Conservation (phyloP, 2,329 filamentous ascomycete genomes). For the Fusarium pilosicola region DNA sequence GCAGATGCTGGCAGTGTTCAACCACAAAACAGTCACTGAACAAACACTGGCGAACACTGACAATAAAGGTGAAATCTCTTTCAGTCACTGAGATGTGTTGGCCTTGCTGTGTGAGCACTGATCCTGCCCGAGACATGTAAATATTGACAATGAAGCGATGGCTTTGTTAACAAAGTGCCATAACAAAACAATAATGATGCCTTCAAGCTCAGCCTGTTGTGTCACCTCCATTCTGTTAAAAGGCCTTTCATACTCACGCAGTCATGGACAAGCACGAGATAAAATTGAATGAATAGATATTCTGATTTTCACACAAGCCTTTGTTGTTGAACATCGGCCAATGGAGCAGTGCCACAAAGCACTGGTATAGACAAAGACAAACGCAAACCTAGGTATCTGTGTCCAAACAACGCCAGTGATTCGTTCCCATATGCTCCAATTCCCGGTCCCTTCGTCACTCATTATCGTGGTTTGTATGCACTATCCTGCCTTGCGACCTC, state of each 20-base stretch:
- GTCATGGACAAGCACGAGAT: not conserved
- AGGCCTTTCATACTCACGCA: not conserved
- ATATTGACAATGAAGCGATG: not conserved
- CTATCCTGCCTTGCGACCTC: slow-evolving; percentile 60
- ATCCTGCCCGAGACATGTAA: not conserved
- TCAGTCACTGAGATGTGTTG: not conserved
- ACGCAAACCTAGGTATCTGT: slow-evolving; percentile 40
- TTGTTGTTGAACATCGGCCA: slow-evolving; percentile 17
- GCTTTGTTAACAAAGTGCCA: not conserved
- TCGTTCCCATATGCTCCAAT: slow-evolving; percentile 22
- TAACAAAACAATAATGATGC: not conserved
- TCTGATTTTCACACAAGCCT: not conserved
- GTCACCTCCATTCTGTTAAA: not conserved
- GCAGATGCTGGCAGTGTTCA: not conserved
- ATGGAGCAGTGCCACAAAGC: slow-evolving; percentile 12
- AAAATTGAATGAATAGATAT: not conserved
- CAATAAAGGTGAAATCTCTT: not conserved
- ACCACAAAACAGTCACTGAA: not conserved
- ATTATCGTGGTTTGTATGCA: slow-evolving; percentile 16
- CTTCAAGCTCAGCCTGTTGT: not conserved
- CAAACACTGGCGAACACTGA: not conserved
- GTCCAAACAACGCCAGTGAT: slow-evolving; percentile 36
- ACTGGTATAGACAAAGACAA: slow-evolving; percentile 17
- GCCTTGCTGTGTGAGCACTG: not conserved
- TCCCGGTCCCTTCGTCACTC: slow-evolving; percentile 45